phyloP scores from a whole-genome alignment of 257 asterid species.

The Solanum dulcamara region DNA sequence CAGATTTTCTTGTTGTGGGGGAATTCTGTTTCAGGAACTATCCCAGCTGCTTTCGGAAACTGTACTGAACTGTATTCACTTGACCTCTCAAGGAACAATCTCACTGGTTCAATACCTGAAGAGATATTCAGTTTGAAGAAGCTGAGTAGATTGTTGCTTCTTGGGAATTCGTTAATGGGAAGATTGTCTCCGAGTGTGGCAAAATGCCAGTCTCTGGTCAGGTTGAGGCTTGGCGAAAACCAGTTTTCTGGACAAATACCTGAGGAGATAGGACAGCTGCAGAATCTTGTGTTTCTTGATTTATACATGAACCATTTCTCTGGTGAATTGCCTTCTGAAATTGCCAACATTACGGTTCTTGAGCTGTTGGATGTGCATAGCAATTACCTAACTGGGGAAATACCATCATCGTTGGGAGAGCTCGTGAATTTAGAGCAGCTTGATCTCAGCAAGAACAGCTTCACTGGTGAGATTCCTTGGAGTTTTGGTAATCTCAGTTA shows the following conservation, averaged over 20 bases:
- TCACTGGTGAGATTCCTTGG: slow-evolving; percentile 54
- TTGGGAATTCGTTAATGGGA: slow-evolving; percentile 71
- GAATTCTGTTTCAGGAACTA: slow-evolving; percentile 65
- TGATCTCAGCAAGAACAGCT: slow-evolving; percentile 84
- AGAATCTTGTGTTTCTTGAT: slow-evolving; percentile 90
- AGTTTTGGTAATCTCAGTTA: slow-evolving; percentile 83
- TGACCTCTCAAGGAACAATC: slow-evolving; percentile 71
- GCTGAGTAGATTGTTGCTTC: slow-evolving; percentile 70
- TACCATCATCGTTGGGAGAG: slow-evolving; percentile 50
- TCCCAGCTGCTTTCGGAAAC: slow-evolving; percentile 65
- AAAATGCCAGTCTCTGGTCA: slow-evolving; percentile 68
- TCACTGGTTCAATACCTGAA: slow-evolving; percentile 74
- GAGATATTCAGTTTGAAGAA: slow-evolving; percentile 61
- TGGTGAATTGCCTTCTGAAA: slow-evolving; percentile 66
- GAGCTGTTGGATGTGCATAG: slow-evolving; percentile 80
- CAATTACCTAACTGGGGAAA: slow-evolving; percentile 50
- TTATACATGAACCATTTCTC: slow-evolving; percentile 75
- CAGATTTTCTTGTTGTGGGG: slow-evolving; percentile 92
- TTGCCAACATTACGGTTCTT: slow-evolving; percentile 54
- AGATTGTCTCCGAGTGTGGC: slow-evolving; percentile 49
- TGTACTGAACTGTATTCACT: slow-evolving; percentile 79
- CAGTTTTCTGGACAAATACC: slow-evolving; percentile 88
- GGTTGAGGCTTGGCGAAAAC: slow-evolving; percentile 82
- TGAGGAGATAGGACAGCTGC: slow-evolving; percentile 71
- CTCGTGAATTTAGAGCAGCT: slow-evolving; percentile 82